A percentile compares a stretch with the other conserved stretches of the same genome.
These are phyloP conservation scores for Paramecium octaurelia DNA, from an alignment of 73 alveolate genomes.

Conservation along the genomic window DNA sequence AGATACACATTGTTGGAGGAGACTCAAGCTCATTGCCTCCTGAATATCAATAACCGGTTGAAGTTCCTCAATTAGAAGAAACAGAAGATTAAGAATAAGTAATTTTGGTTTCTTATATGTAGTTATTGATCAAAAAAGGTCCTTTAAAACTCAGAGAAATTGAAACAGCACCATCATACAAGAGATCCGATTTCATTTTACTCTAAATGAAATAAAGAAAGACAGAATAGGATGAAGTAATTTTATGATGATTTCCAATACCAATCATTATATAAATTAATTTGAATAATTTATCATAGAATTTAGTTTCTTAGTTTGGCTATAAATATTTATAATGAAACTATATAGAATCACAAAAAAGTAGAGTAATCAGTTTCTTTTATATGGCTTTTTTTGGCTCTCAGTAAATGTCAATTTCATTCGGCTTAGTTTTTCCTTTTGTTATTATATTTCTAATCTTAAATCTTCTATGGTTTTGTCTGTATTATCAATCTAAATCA, in stretches of 20 bases:
- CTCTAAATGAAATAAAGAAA: not conserved
- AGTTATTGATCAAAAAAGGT: not conserved
- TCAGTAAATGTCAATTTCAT: conserved; percentile 36
- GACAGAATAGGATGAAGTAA: not conserved
- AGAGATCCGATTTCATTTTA: conserved; percentile 38
- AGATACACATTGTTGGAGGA: not conserved
- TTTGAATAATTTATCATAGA: not conserved
- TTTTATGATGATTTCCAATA: conserved; percentile 8
- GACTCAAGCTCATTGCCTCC: not conserved
- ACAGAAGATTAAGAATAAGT: conserved; percentile 1
- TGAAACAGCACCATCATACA: conserved; percentile 5
- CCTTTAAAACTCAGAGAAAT: conserved; percentile 7
- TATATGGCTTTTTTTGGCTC: not conserved
- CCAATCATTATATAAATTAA: not conserved
- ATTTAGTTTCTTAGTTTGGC: not conserved
- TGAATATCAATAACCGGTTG: not conserved
- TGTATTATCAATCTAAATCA: not conserved
- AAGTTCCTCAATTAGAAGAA: conserved; percentile 18
- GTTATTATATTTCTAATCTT: conserved; percentile 2
- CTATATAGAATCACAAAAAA: not conserved
- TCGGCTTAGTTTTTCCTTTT: not conserved
- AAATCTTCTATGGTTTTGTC: conserved; percentile 42
- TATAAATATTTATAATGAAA: not conserved
- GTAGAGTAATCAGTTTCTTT: not conserved
- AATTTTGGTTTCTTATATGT: not conserved